Evolutionary conservation across 2,329 filamentous ascomycete species (phyloP), one percentile per base, ranked within the genome.

Genomic region (Ophiognomonia clavigignenti-juglandacearum): DNA sequence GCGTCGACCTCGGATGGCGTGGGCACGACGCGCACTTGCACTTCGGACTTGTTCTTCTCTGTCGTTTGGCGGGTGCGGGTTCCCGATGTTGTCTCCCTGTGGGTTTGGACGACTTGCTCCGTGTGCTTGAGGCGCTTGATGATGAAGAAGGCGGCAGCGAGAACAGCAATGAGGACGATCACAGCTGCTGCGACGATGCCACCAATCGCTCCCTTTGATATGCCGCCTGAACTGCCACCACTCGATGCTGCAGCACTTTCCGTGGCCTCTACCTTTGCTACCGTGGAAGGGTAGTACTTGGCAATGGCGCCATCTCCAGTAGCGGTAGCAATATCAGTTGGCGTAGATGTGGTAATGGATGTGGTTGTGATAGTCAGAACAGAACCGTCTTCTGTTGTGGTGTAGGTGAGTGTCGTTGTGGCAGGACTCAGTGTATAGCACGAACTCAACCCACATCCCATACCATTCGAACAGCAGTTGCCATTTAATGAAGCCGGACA

Each of bases 171-270:
- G 2, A 82, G 61, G 10, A 81, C 57, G 0, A 65, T 67, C 3
- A 75, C 62, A 11, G 71, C 71, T 1, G 74, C 77, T 2, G 69
- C 73, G 27, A 81, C 67, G 19, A 81, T 77, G 2, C 78, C 78
- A 3, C 72, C 77, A 3, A 82, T 61, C 22, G 71, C 64, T 1
- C 60, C 65, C 0, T 55, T 57, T 20, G 68, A 66, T 19, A 76
- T 61, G 11, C 66, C 62, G 19, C 60, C 54, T 26, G 60, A 54
- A 36, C 62, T 57, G 8, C 56, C 54, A 16, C 53, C 53, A 9
- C 54, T 31, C 3, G 51, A 51, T 10, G 48, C 32, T 14, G 56
- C 53, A 20, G 43, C 47, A 24, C 43, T 59, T 13, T 63, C 50
- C 1, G 61, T 52, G 4, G 67, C 63, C 1, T 63, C 53, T 6